Conservation (phyloP, 495 filamentous ascomycete genomes). For the Penicillium cataractarum region DNA sequence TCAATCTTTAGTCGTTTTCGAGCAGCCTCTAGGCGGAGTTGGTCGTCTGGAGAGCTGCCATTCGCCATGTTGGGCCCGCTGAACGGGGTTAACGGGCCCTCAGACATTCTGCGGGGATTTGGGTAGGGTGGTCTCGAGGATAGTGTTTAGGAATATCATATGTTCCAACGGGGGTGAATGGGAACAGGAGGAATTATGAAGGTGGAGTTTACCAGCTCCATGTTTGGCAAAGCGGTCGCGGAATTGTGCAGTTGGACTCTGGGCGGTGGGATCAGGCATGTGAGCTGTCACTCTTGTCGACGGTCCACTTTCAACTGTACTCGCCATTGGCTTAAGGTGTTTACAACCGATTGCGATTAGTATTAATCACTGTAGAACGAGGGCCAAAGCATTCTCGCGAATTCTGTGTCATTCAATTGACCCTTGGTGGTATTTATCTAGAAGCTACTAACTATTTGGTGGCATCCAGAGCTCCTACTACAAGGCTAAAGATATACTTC, state of each 20-base stretch:
- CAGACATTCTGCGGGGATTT: background rate
- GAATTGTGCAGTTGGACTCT: background rate
- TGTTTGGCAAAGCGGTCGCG: background rate
- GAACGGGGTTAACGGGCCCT: background rate
- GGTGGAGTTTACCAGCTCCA: background rate
- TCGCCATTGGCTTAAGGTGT: background rate
- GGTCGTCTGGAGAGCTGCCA: background rate
- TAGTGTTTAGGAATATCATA: background rate
- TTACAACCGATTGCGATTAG: background rate
- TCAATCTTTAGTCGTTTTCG: slow-evolving; percentile 3
- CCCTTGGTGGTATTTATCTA: too few relatives aligned
- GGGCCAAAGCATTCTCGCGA: too few relatives aligned
- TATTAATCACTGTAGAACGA: too few relatives aligned
- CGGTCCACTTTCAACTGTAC: background rate
- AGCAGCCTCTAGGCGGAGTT: background rate
- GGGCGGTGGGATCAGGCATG: background rate
- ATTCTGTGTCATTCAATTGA: too few relatives aligned
- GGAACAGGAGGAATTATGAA: background rate
- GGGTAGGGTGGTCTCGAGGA: background rate
- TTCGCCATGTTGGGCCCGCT: slow-evolving; percentile 1
- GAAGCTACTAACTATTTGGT: too few relatives aligned
- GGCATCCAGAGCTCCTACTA: too few relatives aligned
- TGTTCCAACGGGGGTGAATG: background rate
- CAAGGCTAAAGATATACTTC: too few relatives aligned
- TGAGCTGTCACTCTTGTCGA: background rate